Conservation (phyloP, 2,329 filamentous ascomycete genomes). For the Talaromyces rugulosus region DNA sequence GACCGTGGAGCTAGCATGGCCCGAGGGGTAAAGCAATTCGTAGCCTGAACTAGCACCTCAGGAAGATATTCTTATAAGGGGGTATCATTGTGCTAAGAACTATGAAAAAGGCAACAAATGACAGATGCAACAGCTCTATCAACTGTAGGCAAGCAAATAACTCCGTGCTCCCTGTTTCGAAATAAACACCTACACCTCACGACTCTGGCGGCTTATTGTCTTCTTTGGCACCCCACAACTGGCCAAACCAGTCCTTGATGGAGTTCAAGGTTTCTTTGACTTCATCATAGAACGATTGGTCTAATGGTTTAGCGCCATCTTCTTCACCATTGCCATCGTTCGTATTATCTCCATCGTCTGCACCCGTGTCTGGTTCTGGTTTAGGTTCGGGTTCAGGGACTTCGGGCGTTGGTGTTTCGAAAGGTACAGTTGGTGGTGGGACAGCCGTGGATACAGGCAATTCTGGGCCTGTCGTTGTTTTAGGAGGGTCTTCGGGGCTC, state of each 20-base stretch:
- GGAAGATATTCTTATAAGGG: background rate
- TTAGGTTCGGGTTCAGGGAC: background rate
- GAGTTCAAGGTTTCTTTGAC: conserved; percentile 10
- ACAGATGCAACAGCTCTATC: background rate
- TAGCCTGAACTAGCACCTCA: no score
- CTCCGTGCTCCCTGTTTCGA: background rate
- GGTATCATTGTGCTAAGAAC: background rate
- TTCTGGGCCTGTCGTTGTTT: conserved; percentile 8
- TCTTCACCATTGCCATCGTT: background rate
- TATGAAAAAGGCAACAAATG: background rate
- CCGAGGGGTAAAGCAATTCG: no score
- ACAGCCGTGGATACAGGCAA: background rate
- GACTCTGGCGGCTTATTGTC: conserved; percentile 7
- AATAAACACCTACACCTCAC: background rate
- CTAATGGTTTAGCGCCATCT: background rate
- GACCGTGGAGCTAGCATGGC: no score
- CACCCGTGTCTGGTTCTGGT: background rate
- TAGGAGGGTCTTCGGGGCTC: conserved; percentile 30
- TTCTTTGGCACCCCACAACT: conserved; percentile 8
- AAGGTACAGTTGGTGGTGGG: background rate
- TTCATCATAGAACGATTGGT: conserved; percentile 10
- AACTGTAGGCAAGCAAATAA: background rate
- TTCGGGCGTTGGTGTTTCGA: background rate
- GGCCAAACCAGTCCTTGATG: conserved; percentile 13
- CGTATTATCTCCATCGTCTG: background rate